phyloP scores from a whole-genome alignment of 2,329 filamentous ascomycete genomes.

The Cryphonectria nitschkei region DNA sequence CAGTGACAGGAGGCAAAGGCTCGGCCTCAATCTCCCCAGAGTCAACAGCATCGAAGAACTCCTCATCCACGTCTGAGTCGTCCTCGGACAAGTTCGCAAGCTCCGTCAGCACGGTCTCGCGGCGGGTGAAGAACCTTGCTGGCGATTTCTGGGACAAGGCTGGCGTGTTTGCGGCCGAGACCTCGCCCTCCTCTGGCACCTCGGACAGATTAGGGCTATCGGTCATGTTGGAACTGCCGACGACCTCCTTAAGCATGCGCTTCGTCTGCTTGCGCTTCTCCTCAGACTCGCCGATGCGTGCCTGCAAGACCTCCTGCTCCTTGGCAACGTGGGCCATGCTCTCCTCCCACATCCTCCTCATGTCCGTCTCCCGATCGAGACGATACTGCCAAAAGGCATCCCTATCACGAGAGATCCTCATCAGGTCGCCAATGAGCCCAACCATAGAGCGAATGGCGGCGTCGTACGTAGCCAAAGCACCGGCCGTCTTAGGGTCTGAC shows the following conservation, averaged over 20 bases:
- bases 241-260: conserved; percentile 81
- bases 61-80: conserved; percentile 81
- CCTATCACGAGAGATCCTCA: conserved; percentile 90
- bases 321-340: conserved; percentile 97
- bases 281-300: conserved; percentile 85
- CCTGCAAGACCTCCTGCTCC: conserved; percentile 91
- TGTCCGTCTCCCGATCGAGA: conserved; percentile 85
- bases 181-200: conserved; percentile 38
- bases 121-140: conserved; percentile 50
- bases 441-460: conserved; percentile 87
- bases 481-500: conserved; percentile 74
- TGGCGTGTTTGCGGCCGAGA: conserved; percentile 32
- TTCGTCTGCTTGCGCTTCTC: conserved; percentile 89
- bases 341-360: conserved; percentile 97
- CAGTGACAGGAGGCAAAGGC: conserved; percentile 56
- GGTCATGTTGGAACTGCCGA: conserved; percentile 57
- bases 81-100: conserved; percentile 78
- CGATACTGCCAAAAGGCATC: conserved; percentile 98
- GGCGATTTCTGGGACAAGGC: conserved; percentile 45
- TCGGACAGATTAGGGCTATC: conserved; percentile 42
- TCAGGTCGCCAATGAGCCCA: conserved; percentile 79
- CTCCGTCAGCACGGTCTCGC: conserved; percentile 70
- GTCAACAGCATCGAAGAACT: conserved; percentile 97
- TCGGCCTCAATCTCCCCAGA: conserved; percentile 87
- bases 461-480: conserved; percentile 85